Base-by-base conservation (phyloP, 768 basidiomycete species). In the Obba rivulosa region DNA sequence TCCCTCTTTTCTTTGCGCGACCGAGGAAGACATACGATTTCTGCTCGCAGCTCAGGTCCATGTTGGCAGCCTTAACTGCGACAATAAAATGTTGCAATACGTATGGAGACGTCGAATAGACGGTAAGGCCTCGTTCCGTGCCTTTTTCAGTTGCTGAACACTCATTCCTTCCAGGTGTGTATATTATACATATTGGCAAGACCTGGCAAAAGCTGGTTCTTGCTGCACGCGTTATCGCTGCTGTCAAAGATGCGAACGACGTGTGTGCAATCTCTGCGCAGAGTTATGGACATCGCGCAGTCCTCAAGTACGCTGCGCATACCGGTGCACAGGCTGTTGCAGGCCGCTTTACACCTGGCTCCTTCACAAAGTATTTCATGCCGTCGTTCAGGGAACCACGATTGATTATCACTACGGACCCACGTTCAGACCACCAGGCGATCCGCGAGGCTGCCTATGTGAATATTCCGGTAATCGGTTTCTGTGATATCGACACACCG, bases 311-410 rank as follows among this genome's bases (percentile, higher is more conserved):
- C 70, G 95, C 93, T 51, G 83, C 92, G 66, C 93, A 93, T 79
- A 97, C 94, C 54, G 96, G 96, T 57, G 96, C 95, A 39, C 90
- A 95, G 69, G 92, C 96, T 53, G 98, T 99, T 66, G 95, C 96
- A 50, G 96, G 96, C 63, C 92, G 96, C 63, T 98, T 99, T 78
- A 98, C 94, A 56, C 95, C 95, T 61, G 95, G 95, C 77, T 87
- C 83, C 59, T 96, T 98, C 77, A 98, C 96, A 67, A 99, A 99
- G 78, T 97, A 97, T 79, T 94, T 95, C 79, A 95, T 92, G 60
- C 92, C 90, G 63, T 96, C 93, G 52, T 99, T 97, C 89, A 98
- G 97, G 78, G 96, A 99, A 75, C 96, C 96, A 60, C 92, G 96
- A 61, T 81, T 99, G 53, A 94, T 99, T 70, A 68, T 99, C 64